Evolutionary conservation across 768 basidiomycete genomes (phyloP).

Genomic region (Termitomyces sp.): DNA sequence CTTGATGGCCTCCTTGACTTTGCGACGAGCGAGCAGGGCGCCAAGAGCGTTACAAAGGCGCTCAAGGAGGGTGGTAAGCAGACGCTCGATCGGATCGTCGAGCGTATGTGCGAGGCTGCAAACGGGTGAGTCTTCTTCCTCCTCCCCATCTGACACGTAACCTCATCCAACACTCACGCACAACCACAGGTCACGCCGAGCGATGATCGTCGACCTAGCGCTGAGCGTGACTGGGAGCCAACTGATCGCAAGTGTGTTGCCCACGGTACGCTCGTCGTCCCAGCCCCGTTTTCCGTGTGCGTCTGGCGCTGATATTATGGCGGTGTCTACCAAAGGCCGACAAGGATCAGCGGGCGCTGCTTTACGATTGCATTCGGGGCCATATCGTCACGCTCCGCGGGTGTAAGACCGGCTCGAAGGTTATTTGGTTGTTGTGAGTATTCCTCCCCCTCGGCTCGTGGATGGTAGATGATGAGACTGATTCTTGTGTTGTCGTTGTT

Average conservation of each 20-base stretch:
- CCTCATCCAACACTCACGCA: background rate
- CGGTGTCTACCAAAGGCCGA: constrained; percentile 50
- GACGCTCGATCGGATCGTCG: constrained; percentile 68
- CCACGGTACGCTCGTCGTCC: constrained; percentile 48
- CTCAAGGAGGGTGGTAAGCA: constrained; percentile 82
- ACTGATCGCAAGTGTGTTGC: constrained; percentile 77
- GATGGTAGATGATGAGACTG: too few relatives aligned
- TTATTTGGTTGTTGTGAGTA: constrained; percentile 81
- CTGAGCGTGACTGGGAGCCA: constrained; percentile 84
- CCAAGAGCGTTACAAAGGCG: constrained; percentile 83
- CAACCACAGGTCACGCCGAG: constrained; percentile 52
- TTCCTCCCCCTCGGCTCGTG: too few relatives aligned
- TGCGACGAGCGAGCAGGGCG: constrained; percentile 81
- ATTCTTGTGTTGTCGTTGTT: too few relatives aligned
- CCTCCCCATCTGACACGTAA: background rate
- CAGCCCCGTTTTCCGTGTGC: background rate
- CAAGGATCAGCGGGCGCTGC: constrained; percentile 76
- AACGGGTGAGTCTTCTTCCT: constrained; percentile 49
- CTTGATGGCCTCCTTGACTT: constrained; percentile 75
- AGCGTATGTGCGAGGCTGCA: constrained; percentile 82
- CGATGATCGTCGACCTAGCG: constrained; percentile 85
- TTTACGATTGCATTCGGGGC: constrained; percentile 84
- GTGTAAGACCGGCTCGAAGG: constrained; percentile 88
- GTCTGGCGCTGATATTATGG: background rate
- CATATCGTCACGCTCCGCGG: constrained; percentile 89